phyloP scores from a whole-genome alignment of 1,284 basidiomycete genomes.

The Earliella scabrosa region DNA sequence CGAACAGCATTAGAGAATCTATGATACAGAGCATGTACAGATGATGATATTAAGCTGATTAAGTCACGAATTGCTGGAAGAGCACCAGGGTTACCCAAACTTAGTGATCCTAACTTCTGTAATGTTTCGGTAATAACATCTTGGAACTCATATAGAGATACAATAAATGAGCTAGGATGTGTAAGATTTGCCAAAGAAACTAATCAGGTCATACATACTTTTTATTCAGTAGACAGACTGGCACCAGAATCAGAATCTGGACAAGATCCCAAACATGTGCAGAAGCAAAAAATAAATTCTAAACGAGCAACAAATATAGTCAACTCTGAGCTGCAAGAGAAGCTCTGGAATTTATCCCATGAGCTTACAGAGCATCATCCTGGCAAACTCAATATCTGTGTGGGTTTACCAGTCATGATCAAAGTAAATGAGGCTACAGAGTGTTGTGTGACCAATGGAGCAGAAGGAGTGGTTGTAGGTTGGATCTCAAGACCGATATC shows the following conservation, averaged over 20 bases:
- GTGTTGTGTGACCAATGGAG: too few species aligned
- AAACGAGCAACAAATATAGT: conserved; percentile 11
- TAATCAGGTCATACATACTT: conserved; percentile 28
- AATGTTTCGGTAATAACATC: conserved; percentile 39
- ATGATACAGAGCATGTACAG: conserved; percentile 39
- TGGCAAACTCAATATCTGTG: conserved; percentile 38
- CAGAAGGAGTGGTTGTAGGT: conserved; percentile 39
- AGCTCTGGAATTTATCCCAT: conserved; percentile 35
- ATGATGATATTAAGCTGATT: conserved; percentile 36
- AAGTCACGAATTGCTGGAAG: conserved; percentile 22
- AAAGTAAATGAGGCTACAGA: too few species aligned
- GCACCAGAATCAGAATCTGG: neutral
- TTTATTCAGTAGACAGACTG: conserved; percentile 35
- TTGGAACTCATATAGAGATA: conserved; percentile 37
- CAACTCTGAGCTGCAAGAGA: conserved; percentile 21
- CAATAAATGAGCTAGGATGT: conserved; percentile 35
- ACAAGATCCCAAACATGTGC: neutral
- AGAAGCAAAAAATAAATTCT: conserved; percentile 1
- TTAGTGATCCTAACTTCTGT: conserved; percentile 28
- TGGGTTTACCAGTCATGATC: too few species aligned
- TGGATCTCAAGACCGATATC: conserved; percentile 32
- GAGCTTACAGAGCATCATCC: conserved; percentile 27
- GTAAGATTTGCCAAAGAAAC: conserved; percentile 36
- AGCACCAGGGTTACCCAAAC: conserved; percentile 1
- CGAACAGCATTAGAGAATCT: conserved; percentile 38